Conservation (phyloP, 2,329 filamentous ascomycete genomes). For the Chaetomiaceae sp. region DNA sequence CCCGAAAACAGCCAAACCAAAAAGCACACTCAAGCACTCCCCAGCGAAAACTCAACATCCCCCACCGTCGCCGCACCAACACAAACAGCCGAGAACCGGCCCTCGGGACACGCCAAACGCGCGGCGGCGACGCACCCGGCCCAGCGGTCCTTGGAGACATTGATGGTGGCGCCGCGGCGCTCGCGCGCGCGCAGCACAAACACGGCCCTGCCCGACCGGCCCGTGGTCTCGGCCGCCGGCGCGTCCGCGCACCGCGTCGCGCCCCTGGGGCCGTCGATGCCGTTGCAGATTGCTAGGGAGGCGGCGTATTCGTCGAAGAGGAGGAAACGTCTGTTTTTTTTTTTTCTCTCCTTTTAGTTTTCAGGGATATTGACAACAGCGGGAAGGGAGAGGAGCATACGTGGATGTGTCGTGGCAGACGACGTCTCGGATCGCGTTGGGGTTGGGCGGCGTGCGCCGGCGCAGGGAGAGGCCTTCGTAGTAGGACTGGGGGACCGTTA, state of each 20-base stretch:
- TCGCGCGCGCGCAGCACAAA: slow-evolving; percentile 42
- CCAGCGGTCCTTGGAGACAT: slow-evolving; percentile 49
- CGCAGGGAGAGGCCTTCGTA: slow-evolving; percentile 42
- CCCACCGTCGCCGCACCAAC: slow-evolving; percentile 43
- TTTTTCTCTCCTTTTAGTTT: too few species aligned
- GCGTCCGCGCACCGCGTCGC: slow-evolving; percentile 42
- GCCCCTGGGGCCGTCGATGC: slow-evolving; percentile 43
- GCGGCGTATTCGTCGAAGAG: slow-evolving; percentile 55
- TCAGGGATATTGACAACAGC: slow-evolving; percentile 8
- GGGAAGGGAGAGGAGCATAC: slow-evolving; percentile 30
- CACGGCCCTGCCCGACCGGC: slow-evolving; percentile 42
- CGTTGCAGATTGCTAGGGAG: slow-evolving; percentile 55
- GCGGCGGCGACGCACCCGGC: slow-evolving; percentile 51
- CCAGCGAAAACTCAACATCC: slow-evolving; percentile 41
- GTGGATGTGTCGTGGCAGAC: slow-evolving; percentile 38
- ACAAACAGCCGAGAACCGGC: slow-evolving; percentile 44
- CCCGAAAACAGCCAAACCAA: not conserved
- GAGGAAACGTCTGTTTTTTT: slow-evolving; percentile 35
- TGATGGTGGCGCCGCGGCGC: slow-evolving; percentile 45
- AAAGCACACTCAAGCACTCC: slow-evolving; percentile 22
- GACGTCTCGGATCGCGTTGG: slow-evolving; percentile 37
- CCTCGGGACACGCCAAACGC: slow-evolving; percentile 45
- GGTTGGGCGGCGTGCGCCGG: slow-evolving; percentile 36
- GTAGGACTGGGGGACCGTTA: slow-evolving; percentile 39
- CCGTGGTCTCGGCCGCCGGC: slow-evolving; percentile 39